These are phyloP conservation scores for Microbotryum scabiosae DNA, from an alignment of 1,284 basidiomycete species.

Conservation along the genomic window DNA sequence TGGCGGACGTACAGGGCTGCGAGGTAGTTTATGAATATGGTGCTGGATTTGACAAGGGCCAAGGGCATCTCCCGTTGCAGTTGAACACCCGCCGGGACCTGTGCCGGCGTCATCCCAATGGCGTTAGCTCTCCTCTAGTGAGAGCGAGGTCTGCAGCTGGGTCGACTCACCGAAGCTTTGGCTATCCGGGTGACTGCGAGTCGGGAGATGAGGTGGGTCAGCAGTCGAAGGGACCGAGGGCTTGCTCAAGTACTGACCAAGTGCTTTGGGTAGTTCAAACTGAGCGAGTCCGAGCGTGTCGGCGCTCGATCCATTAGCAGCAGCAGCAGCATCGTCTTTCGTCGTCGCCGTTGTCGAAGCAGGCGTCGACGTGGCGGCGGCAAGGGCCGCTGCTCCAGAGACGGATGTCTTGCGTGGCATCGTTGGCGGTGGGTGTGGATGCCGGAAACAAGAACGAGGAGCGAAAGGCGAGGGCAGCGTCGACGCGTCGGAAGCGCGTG, in stretches of 20 bases:
- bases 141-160: too few relatives aligned
- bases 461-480: too few relatives aligned
- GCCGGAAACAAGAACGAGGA: too few relatives aligned
- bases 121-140: not conserved
- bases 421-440: too few relatives aligned
- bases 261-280: conserved; percentile 22
- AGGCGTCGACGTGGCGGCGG: not conserved
- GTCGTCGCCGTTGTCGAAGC: not conserved
- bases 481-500: too few relatives aligned
- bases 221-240: not conserved
- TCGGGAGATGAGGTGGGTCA: not conserved
- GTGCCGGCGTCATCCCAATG: too few relatives aligned
- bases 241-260: conserved; percentile 11
- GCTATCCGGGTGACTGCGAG: conserved; percentile 18
- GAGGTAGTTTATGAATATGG: conserved; percentile 35
- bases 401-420: conserved; percentile 14
- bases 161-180: conserved; percentile 4
- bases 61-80: conserved; percentile 32
- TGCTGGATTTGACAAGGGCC: conserved; percentile 29
- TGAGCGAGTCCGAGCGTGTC: conserved; percentile 14
- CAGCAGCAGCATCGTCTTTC: not conserved
- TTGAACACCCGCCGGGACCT: conserved; percentile 22
- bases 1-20: conserved; percentile 28
- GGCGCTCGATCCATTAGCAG: not conserved
- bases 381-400: not conserved